A percentile compares a stretch with the other conserved stretches of the same genome.
Evolutionary conservation across 441 rosid genomes (phyloP).

Genomic region (Breynia disticha): DNA sequence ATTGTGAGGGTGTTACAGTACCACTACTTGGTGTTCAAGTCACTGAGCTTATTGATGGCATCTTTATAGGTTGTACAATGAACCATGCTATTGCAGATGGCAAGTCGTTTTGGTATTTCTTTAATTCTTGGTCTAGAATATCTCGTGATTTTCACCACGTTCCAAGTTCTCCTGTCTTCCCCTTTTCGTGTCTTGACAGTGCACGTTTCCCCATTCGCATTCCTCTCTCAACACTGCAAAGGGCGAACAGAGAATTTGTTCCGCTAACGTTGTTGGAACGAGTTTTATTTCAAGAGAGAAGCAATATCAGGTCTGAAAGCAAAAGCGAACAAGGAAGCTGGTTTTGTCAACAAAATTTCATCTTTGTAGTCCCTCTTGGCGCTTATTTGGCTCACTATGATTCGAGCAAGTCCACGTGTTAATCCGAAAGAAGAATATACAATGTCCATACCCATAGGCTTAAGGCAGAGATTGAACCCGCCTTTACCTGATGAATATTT

Average conservation of each 20-base stretch:
- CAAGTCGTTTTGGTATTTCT: conserved; percentile 32
- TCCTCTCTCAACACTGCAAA: background rate
- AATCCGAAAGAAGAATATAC: conserved; percentile 9
- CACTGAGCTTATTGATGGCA: conserved; percentile 14
- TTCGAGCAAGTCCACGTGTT: conserved; percentile 1
- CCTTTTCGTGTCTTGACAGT: conserved; percentile 3
- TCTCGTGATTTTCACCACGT: conserved; percentile 9
- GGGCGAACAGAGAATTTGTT: background rate
- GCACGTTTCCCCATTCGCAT: conserved; percentile 9
- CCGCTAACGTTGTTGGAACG: conserved; percentile 9
- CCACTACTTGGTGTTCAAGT: conserved; percentile 17
- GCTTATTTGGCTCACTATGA: conserved; percentile 28
- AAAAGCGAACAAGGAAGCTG: conserved; percentile 27
- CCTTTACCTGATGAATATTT: conserved; percentile 21
- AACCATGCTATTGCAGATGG: conserved; percentile 34
- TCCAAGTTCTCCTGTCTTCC: conserved; percentile 1
- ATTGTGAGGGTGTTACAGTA: conserved; percentile 3
- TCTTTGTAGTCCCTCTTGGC: conserved; percentile 40
- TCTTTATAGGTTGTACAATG: conserved; percentile 20
- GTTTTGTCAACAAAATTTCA: conserved; percentile 18
- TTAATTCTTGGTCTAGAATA: conserved; percentile 41
- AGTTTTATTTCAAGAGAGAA: conserved; percentile 21
- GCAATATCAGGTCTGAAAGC: conserved; percentile 28
- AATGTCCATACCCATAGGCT: background rate
- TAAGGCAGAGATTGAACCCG: conserved; percentile 25